Base-by-base conservation (phyloP, 2,329 filamentous ascomycete species). In the Aureobasidium melanogenum region DNA sequence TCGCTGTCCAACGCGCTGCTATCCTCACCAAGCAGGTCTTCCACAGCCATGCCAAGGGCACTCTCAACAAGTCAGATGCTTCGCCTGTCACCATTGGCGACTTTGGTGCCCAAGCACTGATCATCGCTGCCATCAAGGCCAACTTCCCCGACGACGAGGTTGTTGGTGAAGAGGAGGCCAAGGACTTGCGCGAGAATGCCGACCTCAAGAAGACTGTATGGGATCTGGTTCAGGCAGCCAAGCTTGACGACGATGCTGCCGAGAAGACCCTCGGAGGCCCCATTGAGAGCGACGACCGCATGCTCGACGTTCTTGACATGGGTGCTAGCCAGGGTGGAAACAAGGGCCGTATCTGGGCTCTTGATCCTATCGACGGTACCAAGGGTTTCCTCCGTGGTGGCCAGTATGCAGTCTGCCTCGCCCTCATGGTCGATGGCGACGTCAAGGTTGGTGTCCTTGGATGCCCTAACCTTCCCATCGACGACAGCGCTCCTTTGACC, bases 71-170 rank as follows among this genome's bases (percentile, higher is more conserved):
- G 79, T 88, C 90, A 75, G 94, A 99, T 81, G 91, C 90, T 73
- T 96, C 92, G 10, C 94, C 94, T 66, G 94, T 99, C 69, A 99
- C 94, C 19, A 94, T 97, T 69, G 94, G 93, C 73, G 94, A 99
- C 78, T 97, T 96, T 74, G 94, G 94, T 71, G 95, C 94, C 39
- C 94, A 99, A 79, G 92, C 94, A 34, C 84, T 99, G 66, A 96
- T 99, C 76, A 96, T 97, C 71, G 83, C 87, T 62, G 93, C 93
- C 30, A 87, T 99, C 67, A 87, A 87, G 75, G 84, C 89, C 76
- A 90, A 88, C 76, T 99, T 99, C 79, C 94, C 94, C 19, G 72
- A 85, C 38, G 94, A 99, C 72, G 88, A 90, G 74, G 89, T 99
- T 65, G 90, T 99, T 44, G 94, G 89, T 67, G 94, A 99, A 76